A percentile compares a stretch with the other conserved stretches of the same genome.
These are phyloP conservation scores for Stephanodiscus triporus DNA, from an alignment of 108 stramenopile species.

Conservation along the genomic window DNA sequence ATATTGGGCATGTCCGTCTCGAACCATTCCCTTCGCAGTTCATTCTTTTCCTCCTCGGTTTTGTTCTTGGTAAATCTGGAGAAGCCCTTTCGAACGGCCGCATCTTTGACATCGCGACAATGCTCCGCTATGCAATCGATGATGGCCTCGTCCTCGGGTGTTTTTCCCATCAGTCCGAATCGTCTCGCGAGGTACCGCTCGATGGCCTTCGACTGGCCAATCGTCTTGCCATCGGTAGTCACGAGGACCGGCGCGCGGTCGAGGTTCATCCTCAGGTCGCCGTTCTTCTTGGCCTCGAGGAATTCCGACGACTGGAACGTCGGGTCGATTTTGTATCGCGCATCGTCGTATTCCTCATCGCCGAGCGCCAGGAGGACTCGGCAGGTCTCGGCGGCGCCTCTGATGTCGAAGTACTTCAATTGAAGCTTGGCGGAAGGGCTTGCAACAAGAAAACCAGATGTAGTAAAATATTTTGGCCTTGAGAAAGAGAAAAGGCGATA, in stretches of 20 bases:
- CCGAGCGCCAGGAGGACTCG: slow-evolving; percentile 55
- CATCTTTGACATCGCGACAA: slow-evolving; percentile 68
- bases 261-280: slow-evolving; percentile 63
- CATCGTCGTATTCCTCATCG: slow-evolving; percentile 51
- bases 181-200: slow-evolving; percentile 58
- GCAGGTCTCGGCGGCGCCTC: slow-evolving; percentile 61
- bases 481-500: too few relatives aligned
- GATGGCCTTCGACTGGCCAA: slow-evolving; percentile 74
- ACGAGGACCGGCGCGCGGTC: slow-evolving; percentile 66
- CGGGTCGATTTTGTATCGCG: slow-evolving; percentile 47
- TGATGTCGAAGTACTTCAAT: slow-evolving; percentile 60
- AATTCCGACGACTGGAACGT: slow-evolving; percentile 59
- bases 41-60: slow-evolving; percentile 57
- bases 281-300: slow-evolving; percentile 56
- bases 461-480: too few relatives aligned
- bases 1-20: slow-evolving; percentile 55
- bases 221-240: slow-evolving; percentile 37
- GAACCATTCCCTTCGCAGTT: slow-evolving; percentile 48
- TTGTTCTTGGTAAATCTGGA: slow-evolving; percentile 55
- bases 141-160: slow-evolving; percentile 52
- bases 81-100: slow-evolving; percentile 55
- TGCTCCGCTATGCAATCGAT: slow-evolving; percentile 75
- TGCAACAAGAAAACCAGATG: too few relatives aligned
- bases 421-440: slow-evolving; percentile 21
- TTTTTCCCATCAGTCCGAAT: slow-evolving; percentile 57